Percentiles rank a stretch among this genome's conserved stretches.
phyloP scores from a whole-genome alignment of 805 yeast species.

The Debaryomyces maramus region DNA sequence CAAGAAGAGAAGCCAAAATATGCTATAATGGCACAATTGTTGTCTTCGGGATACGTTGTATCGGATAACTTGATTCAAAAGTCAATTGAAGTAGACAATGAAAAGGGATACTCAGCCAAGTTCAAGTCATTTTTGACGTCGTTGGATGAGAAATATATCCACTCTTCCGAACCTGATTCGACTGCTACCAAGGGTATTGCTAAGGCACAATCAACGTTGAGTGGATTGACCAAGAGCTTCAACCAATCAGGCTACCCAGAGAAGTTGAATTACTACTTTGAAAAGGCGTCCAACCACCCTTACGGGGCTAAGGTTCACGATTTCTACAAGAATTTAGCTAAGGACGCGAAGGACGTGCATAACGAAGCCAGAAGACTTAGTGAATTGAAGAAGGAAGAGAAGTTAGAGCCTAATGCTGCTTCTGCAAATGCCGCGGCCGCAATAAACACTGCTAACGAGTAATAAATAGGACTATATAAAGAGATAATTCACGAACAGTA shows the following conservation, averaged over 20 bases:
- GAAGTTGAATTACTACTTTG: slow-evolving; percentile 46
- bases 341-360: slow-evolving; percentile 64
- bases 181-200: slow-evolving; percentile 31
- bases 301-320: slow-evolving; percentile 61
- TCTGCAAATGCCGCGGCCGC: slow-evolving; percentile 9
- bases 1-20: slow-evolving; percentile 80
- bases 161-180: slow-evolving; percentile 54
- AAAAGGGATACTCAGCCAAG: slow-evolving; percentile 57
- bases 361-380: slow-evolving; percentile 73
- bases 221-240: slow-evolving; percentile 35
- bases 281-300: slow-evolving; percentile 44
- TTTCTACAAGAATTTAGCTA: slow-evolving; percentile 56
- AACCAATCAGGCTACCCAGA: slow-evolving; percentile 31
- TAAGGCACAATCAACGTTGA: slow-evolving; percentile 42
- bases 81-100: slow-evolving; percentile 63
- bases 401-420: slow-evolving; percentile 5
- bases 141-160: slow-evolving; percentile 60
- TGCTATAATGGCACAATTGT: slow-evolving; percentile 72
- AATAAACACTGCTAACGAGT: slow-evolving; percentile 8
- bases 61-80: slow-evolving; percentile 60
- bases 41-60: slow-evolving; percentile 70
- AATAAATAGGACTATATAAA: no score
- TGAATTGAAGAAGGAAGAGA: slow-evolving; percentile 48
- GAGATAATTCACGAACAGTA: no score
- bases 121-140: slow-evolving; percentile 56